These are phyloP conservation scores for Colletotrichum sp. DNA, from an alignment of 2,329 filamentous ascomycete genomes.

Conservation along the genomic window DNA sequence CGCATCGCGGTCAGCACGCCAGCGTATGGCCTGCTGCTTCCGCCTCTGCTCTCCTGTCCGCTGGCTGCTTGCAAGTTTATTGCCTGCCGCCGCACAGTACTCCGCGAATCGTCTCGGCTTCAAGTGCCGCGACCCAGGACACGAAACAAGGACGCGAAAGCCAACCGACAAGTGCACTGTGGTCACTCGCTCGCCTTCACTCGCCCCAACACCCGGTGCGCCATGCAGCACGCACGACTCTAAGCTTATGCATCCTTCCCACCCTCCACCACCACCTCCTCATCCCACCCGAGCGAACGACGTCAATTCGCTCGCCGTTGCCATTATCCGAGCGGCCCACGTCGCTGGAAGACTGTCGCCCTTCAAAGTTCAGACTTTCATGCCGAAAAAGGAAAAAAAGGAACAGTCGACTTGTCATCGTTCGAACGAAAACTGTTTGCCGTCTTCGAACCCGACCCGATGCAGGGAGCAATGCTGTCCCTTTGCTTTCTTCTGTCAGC, in stretches of 20 bases:
- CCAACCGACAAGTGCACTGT: not conserved
- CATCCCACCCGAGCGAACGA: not conserved
- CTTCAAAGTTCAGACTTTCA: not conserved
- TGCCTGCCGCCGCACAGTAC: not conserved
- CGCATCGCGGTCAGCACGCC: not conserved
- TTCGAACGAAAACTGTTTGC: not conserved
- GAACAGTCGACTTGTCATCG: not conserved
- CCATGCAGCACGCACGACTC: not conserved
- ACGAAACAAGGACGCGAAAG: constrained; percentile 15
- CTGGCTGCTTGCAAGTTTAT: not conserved
- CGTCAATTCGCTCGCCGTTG: not conserved
- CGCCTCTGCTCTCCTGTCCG: not conserved
- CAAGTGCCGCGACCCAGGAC: constrained; percentile 5
- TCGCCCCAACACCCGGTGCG: not conserved
- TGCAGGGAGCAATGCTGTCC: not conserved
- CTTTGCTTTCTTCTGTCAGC: not conserved
- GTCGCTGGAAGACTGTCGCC: not conserved
- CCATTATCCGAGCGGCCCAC: not conserved
- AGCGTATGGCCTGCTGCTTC: not conserved
- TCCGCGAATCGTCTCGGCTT: not conserved
- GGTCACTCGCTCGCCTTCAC: not conserved
- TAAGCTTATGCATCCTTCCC: not conserved
- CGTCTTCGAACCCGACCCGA: not conserved
- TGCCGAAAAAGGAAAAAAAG: not conserved
- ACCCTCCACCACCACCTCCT: not conserved